Conservation (phyloP, 2,329 filamentous ascomycete species). For the Neofusicoccum parvum region DNA sequence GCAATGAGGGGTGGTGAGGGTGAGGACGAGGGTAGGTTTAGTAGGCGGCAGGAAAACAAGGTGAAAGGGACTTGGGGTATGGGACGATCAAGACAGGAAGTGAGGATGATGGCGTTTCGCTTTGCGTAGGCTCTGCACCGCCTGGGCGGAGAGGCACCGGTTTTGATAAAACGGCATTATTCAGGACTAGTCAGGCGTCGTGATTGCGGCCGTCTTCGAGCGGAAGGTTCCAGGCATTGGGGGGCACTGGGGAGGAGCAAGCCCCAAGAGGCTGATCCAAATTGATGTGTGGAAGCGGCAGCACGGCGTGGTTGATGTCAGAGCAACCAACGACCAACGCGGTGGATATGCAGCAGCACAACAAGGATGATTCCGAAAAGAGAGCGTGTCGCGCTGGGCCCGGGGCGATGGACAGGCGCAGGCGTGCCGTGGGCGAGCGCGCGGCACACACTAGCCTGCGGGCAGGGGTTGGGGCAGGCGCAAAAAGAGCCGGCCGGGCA, state of each 20-base stretch:
- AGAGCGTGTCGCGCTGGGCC: slow-evolving; percentile 17
- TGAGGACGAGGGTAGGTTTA: slow-evolving; percentile 14
- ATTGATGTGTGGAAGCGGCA: slow-evolving; percentile 28
- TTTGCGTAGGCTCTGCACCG: slow-evolving; percentile 26
- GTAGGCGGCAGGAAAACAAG: slow-evolving; percentile 23
- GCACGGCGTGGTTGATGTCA: slow-evolving; percentile 23
- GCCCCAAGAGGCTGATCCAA: slow-evolving; percentile 43
- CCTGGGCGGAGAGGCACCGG: slow-evolving; percentile 36
- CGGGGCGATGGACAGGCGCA: slow-evolving; percentile 16
- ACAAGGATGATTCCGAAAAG: slow-evolving; percentile 20
- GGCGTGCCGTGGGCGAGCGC: slow-evolving; percentile 15
- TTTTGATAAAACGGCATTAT: slow-evolving; percentile 43
- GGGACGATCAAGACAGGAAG: slow-evolving; percentile 20
- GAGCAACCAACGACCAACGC: slow-evolving; percentile 21
- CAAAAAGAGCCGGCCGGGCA: slow-evolving; percentile 20
- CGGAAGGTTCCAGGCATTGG: slow-evolving; percentile 42
- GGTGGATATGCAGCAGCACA: slow-evolving; percentile 21
- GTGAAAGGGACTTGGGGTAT: slow-evolving; percentile 22
- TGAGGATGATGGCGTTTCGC: slow-evolving; percentile 25
- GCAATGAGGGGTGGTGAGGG: not conserved
- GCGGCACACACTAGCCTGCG: slow-evolving; percentile 14
- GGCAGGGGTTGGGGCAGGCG: slow-evolving; percentile 15
- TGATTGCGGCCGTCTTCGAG: slow-evolving; percentile 25
- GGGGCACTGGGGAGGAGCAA: slow-evolving; percentile 19
- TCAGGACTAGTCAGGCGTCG: slow-evolving; percentile 30